phyloP scores from a whole-genome alignment of 2,329 filamentous ascomycete genomes.

The Diaporthe australafricana region DNA sequence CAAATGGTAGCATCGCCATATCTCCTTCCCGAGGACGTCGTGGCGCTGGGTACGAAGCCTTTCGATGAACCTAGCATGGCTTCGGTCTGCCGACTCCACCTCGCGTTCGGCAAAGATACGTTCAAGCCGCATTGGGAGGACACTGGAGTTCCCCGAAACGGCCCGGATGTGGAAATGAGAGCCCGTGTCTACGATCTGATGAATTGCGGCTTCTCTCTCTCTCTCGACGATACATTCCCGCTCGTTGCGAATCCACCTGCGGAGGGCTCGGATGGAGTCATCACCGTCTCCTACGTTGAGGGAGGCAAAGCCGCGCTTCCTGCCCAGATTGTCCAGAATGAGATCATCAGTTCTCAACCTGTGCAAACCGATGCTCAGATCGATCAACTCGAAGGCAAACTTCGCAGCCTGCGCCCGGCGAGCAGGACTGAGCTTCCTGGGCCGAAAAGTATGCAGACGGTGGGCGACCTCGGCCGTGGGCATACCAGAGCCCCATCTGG shows the following conservation, averaged over 20 bases:
- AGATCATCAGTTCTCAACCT: neutral
- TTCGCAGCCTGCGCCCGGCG: slow-evolving; percentile 8
- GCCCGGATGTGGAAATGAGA: slow-evolving; percentile 29
- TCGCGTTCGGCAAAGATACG: slow-evolving; percentile 40
- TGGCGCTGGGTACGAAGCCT: slow-evolving; percentile 57
- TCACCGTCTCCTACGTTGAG: slow-evolving; percentile 35
- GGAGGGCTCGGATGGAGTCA: neutral
- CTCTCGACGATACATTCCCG: slow-evolving; percentile 33
- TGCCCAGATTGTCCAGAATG: neutral
- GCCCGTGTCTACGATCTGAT: slow-evolving; percentile 36
- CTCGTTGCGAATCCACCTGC: slow-evolving; percentile 15
- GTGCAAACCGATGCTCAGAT: neutral
- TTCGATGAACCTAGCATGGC: slow-evolving; percentile 53
- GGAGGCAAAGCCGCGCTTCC: slow-evolving; percentile 23
- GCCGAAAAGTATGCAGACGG: neutral
- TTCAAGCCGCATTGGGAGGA: slow-evolving; percentile 45
- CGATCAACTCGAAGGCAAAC: slow-evolving; percentile 25
- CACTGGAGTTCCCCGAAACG: slow-evolving; percentile 12
- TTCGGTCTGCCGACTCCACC: slow-evolving; percentile 53
- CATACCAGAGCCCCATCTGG: slow-evolving; percentile 2
- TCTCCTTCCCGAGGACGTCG: slow-evolving; percentile 63
- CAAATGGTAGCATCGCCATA: slow-evolving; percentile 57
- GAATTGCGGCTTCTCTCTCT: slow-evolving; percentile 32
- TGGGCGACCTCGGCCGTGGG: neutral
- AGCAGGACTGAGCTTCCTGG: neutral